Percentiles rank a stretch among this genome's conserved stretches.
Evolutionary conservation across 2,329 filamentous ascomycete species (phyloP).

Genomic region (Fusarium duplospermum): DNA sequence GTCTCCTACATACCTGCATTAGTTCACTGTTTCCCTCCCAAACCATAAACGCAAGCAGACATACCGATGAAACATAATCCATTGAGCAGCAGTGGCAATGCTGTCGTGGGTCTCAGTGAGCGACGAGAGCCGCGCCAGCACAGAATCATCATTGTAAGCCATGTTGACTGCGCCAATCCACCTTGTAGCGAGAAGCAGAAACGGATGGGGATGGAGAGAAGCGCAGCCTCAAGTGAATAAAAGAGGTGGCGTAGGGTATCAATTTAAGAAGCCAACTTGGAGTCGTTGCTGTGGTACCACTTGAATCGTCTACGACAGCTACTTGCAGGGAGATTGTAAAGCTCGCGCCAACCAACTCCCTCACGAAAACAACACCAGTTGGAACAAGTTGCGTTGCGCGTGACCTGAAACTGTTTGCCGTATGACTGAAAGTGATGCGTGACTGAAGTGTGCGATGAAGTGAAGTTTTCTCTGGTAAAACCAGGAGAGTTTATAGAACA

Average conservation of each 20-base stretch:
- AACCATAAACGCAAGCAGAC: background rate
- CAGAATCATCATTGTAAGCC: constrained; percentile 96
- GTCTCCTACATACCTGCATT: constrained; percentile 69
- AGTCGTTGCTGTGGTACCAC: constrained; percentile 44
- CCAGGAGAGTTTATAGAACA: constrained; percentile 37
- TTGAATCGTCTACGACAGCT: constrained; percentile 45
- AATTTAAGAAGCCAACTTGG: constrained; percentile 37
- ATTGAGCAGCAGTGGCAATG: constrained; percentile 95
- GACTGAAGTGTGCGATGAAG: constrained; percentile 31
- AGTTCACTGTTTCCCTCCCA: background rate
- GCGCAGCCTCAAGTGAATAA: constrained; percentile 5
- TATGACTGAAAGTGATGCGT: constrained; percentile 29
- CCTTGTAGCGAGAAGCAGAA: background rate
- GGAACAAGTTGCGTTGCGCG: constrained; percentile 9
- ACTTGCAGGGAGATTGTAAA: constrained; percentile 40
- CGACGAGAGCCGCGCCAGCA: constrained; percentile 92
- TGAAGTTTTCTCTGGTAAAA: constrained; percentile 39
- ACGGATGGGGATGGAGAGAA: background rate
- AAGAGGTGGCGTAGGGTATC: constrained; percentile 25
- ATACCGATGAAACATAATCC: constrained; percentile 99
- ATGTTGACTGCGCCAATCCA: constrained; percentile 59
- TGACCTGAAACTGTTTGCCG: constrained; percentile 27
- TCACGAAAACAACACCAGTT: constrained; percentile 17
- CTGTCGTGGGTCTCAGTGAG: constrained; percentile 98
- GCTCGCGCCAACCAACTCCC: constrained; percentile 28